Base-by-base conservation (phyloP, 306 rosid genomes). In the Lagenaria siceraria region DNA sequence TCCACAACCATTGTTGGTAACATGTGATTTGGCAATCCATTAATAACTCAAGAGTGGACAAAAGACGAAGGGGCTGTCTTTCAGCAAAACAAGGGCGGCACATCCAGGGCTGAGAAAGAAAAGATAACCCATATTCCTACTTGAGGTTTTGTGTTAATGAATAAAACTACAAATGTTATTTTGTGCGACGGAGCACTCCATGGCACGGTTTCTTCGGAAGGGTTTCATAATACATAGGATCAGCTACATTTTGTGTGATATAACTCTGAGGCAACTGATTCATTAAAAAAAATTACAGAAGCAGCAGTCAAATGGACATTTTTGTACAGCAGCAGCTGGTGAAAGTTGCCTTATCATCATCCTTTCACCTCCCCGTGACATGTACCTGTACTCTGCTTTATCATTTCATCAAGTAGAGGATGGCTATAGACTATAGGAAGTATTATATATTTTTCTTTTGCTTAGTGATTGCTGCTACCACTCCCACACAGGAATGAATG, bases 351-450 rank as follows among this genome's bases (percentile, higher is more conserved):
- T 61, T 82, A 7, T 63, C 55, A 51, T 55, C 61, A 85, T 96
- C 92, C 91, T 88, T 89, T 90, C 92, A 74, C 89, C 91, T 84
- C 90, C 80, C 92, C 92, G 87, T 82, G 86, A 84, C 89, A 86
- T 90, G 97, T 94, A 87, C 88, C 85, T 89, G 81, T 80, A 86
- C 95, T 89, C 93, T 58, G 77, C 77, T 73, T 73, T 73, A 73
- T 73, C 61, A 29, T 73, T 51, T 49, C 19, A 18, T 51, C 60
- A 73, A 73, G 62, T 73, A 73, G 77, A 73, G 61, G 76, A 46
- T 73, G 56, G 14, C 77, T 10, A 31, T 49, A 29, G 46, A 49
- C 46, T 27, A 73, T 51, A 73, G 77, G 77, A 72, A 24, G 13
- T 21, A 10, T 42, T 69, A 66, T 38, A 40, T 24, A 11, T 48